These are phyloP conservation scores for Triticum monococcum DNA, from an alignment of 176 grass and related monocot genomes.

Conservation along the genomic window DNA sequence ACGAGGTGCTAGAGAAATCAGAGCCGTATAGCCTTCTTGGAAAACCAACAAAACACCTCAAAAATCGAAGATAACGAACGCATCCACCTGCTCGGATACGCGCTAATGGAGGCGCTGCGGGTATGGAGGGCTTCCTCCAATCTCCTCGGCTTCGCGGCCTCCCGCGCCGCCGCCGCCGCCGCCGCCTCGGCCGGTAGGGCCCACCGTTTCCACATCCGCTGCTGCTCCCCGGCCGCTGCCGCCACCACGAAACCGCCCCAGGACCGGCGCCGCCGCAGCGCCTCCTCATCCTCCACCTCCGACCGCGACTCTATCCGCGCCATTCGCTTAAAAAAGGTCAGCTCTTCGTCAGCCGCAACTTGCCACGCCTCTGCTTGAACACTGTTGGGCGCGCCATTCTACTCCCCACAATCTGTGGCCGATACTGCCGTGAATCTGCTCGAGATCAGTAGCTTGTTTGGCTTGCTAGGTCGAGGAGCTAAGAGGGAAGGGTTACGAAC, in stretches of 20 bases:
- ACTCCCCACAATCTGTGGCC: neutral
- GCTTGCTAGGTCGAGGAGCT: constrained; percentile 83
- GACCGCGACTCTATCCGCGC: constrained; percentile 93
- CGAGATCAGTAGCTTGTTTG: neutral
- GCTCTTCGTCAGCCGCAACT: neutral
- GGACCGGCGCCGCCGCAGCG: constrained; percentile 58
- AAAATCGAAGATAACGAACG: constrained; percentile 29
- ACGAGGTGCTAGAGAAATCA: too few relatives aligned
- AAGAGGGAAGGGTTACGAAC: constrained; percentile 78
- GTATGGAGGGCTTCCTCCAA: constrained; percentile 74
- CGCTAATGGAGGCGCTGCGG: constrained; percentile 63
- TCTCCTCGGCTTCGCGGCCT: constrained; percentile 48
- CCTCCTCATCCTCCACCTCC: constrained; percentile 67
- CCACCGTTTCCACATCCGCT: constrained; percentile 32
- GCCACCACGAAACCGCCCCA: constrained; percentile 38
- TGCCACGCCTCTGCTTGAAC: neutral
- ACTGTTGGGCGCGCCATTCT: neutral
- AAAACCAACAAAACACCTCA: constrained; percentile 1
- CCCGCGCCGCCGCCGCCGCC: constrained; percentile 33
- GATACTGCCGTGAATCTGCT: constrained; percentile 1
- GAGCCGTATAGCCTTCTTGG: too few relatives aligned
- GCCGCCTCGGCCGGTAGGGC: constrained; percentile 14
- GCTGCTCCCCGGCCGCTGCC: constrained; percentile 44
- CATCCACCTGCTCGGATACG: neutral
- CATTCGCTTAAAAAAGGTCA: constrained; percentile 86